These are phyloP conservation scores for Linnemannia elongata DNA, from an alignment of 192 early-diverging fungal genomes.

Conservation along the genomic window DNA sequence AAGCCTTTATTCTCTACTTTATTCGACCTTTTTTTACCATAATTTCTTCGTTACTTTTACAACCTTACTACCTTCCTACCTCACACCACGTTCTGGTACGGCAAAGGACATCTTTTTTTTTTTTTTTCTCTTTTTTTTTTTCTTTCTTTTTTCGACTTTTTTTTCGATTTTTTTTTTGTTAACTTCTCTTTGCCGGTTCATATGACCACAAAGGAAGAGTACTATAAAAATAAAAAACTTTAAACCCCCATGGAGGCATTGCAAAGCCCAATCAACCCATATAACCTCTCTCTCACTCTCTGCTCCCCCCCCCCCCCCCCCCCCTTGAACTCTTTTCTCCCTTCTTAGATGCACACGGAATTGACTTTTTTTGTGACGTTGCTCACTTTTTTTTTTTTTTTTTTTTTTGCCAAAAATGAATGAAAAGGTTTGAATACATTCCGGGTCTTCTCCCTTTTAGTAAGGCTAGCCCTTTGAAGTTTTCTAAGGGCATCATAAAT, in stretches of 20 bases:
- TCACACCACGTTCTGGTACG: not conserved
- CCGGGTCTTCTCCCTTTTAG: too few relatives aligned
- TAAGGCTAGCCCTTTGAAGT: too few relatives aligned
- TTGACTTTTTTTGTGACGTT: too few relatives aligned
- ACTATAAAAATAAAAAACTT: constrained; percentile 9
- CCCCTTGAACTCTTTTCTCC: not conserved
- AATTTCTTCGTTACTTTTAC: not conserved
- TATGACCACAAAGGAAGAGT: not conserved
- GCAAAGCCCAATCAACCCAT: too few relatives aligned
- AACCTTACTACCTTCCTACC: too few relatives aligned
- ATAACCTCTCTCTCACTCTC: not conserved
- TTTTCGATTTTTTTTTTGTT: constrained; percentile 10
- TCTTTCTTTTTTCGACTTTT: not conserved
- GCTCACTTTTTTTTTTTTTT: too few relatives aligned
- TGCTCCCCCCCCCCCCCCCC: not conserved
- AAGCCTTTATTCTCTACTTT: not conserved
- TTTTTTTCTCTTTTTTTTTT: not conserved
- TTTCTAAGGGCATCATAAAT: too few relatives aligned
- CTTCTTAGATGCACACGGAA: too few relatives aligned
- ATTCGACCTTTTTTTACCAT: not conserved
- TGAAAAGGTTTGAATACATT: too few relatives aligned
- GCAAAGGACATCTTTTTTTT: not conserved
- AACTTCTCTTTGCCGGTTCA: too few relatives aligned
- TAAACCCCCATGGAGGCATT: not conserved
- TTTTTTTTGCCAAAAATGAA: too few relatives aligned